Evolutionary conservation across 371 early-diverging fungal genomes (phyloP), one percentile per base, ranked within the genome.

Genomic region (Syncephalastrum monosporum): DNA sequence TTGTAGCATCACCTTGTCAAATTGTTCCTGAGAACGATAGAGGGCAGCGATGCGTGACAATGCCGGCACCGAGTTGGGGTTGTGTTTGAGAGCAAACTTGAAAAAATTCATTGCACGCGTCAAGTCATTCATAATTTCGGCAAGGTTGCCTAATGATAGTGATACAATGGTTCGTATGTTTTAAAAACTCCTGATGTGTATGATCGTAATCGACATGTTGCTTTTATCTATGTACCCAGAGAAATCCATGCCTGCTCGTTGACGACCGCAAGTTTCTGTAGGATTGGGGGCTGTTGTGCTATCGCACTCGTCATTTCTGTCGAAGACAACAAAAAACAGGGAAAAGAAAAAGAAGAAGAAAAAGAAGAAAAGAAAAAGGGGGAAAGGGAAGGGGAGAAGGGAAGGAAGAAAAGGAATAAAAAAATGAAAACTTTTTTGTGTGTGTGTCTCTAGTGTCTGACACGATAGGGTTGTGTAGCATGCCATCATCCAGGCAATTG

Each of bases 191-290:
- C 38, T 33, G 38, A 33, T 33, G 12, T 33, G 38, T 33, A 33
- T 33, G 38, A 33, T 2, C 12, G 10, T 33, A 33, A 10, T 33
- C 38, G 0, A 33, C 12, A 33, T 33, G 38, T 8, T 12, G 38
- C 38, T 33, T 33, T 33, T 33, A 33, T 33, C 38, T 33, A 33
- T 33, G 42, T 75, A 85, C 92, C 92, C 54, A 91, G 69, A 53
- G 85, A 86, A 33, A 89, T 67, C 91, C 91, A 92, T 41, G 86
- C 79, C 51, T 88, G 82, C 54, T 91, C 91, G 51, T 91, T 90
- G 59, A 84, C 74, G 23, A 74, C 65, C 25, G 77, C 75, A 44
- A 92, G 72, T 43, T 82, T 79, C 67, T 89, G 87, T 21, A 82
- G 62, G 45, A 65, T 59, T 25, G 76, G 56, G 1, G 38, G 38